Base-by-base conservation (phyloP, 2,329 filamentous ascomycete genomes). In the Didymella sp. region DNA sequence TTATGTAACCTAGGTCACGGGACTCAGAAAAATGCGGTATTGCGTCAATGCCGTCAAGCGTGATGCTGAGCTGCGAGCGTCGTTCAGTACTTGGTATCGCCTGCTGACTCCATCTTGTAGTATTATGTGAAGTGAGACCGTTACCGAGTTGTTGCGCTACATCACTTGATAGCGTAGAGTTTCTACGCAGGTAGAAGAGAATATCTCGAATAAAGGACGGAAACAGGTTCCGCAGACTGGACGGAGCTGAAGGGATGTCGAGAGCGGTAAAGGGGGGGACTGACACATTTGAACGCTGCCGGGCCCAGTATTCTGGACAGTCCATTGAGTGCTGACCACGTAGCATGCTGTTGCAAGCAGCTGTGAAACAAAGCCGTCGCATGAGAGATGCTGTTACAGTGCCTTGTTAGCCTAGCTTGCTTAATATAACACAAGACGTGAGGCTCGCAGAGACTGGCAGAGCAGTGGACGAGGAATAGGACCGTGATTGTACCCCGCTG, bases 301-400 rank as follows among this genome's bases (percentile, higher is more conserved):
- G 24, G 9, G 6, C 17, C 13, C 24, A 33, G 15, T 30, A 33
- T 9, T 11, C n/a, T 2, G 38, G 31, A 43, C 51, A 55, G 15
- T 31, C 27, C 2, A 19, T 3, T 2, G 19, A 25, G 12, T 55
- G 51, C 2, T n/a, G 22, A 11, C 51, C 51, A 17, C 3, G 17
- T 15, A 38, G 45, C 11, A 55, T 21, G 12, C 9, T 12, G 9
- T 44, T 15, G 24, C 51, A 55, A 25, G 33, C 40, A 31, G 51
- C 51, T 6, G 45, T 55, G 15, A 44, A 55, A 17, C 51, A 55
- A 1, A 27, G 11, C 4, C 12, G 2, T 7, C 0, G 49, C 7
- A 13, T 2, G 8, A 2, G 24, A 21, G 2, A 4, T 28, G 8
- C 30, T 44, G 5, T 15, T 4, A 22, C 21, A 7, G 24, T 13